Conservation (phyloP, 139 green algal species). For the Diplosphaera chodatii region DNA sequence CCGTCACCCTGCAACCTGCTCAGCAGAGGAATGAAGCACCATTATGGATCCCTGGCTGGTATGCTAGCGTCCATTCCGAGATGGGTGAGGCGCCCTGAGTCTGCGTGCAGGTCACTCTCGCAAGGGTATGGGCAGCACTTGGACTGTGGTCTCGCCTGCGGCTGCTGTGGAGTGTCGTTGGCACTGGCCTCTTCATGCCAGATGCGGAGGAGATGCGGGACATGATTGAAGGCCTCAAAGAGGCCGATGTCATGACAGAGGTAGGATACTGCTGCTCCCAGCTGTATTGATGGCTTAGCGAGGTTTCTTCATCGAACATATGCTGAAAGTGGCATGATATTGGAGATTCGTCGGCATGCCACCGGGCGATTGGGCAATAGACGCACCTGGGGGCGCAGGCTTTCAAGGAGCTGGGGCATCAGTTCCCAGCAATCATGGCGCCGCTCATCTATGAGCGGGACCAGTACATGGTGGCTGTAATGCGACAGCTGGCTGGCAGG, state of each 20-base stretch:
- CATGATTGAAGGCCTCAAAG: constrained; percentile 39
- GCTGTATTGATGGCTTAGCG: too few relatives aligned
- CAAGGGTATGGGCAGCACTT: constrained; percentile 40
- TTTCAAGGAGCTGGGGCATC: constrained; percentile 31
- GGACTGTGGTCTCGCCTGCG: constrained; percentile 32
- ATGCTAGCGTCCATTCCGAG: too few relatives aligned
- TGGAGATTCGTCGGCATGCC: too few relatives aligned
- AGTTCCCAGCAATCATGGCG: constrained; percentile 27
- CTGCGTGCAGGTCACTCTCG: constrained; percentile 27
- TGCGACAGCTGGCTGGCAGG: constrained; percentile 15
- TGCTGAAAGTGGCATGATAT: too few relatives aligned
- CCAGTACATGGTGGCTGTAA: constrained; percentile 31
- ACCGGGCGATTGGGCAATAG: too few relatives aligned
- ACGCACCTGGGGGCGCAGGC: too few relatives aligned
- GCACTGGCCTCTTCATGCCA: constrained; percentile 32
- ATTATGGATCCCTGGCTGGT: too few relatives aligned
- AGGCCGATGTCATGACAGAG: not conserved
- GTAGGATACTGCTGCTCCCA: too few relatives aligned
- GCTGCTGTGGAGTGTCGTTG: constrained; percentile 31
- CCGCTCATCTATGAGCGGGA: constrained; percentile 39
- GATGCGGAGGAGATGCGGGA: constrained; percentile 33
- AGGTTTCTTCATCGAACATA: too few relatives aligned
- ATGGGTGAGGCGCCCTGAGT: too few relatives aligned
- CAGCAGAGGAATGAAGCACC: too few relatives aligned
- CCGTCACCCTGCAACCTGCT: too few relatives aligned